Percentiles rank a stretch among this genome's conserved stretches.
These are phyloP conservation scores for Periglandula ipomoeae DNA, from an alignment of 2,329 filamentous ascomycete species.

Conservation along the genomic window DNA sequence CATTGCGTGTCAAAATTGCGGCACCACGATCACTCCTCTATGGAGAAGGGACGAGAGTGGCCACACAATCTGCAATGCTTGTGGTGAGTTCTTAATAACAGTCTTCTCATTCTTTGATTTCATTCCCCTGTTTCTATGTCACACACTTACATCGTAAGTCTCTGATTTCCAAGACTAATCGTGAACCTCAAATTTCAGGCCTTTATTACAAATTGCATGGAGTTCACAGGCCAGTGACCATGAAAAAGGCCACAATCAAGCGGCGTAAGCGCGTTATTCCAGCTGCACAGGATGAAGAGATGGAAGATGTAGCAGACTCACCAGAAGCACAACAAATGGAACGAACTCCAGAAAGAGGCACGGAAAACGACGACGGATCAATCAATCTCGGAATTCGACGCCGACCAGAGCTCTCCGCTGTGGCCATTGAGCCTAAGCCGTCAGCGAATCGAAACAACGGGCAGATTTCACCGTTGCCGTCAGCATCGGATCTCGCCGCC, in stretches of 20 bases:
- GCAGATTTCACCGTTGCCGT: constrained; percentile 34
- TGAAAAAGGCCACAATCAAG: constrained; percentile 98
- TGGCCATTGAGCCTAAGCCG: constrained; percentile 38
- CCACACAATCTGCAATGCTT: constrained; percentile 97
- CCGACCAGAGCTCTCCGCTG: constrained; percentile 31
- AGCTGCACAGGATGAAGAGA: constrained; percentile 47
- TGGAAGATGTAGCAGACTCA: constrained; percentile 39
- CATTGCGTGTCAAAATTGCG: constrained; percentile 94
- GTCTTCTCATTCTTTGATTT: too few relatives aligned
- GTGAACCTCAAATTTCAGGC: constrained; percentile 39
- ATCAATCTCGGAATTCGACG: constrained; percentile 51
- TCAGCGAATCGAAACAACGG: constrained; percentile 31
- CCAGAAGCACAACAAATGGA: constrained; percentile 29
- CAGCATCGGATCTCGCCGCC: constrained; percentile 35
- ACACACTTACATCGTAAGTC: neutral
- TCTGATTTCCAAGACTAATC: neutral
- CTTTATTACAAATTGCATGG: constrained; percentile 96
- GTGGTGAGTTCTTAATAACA: constrained; percentile 53
- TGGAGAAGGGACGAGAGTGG: constrained; percentile 93
- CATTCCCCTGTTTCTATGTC: neutral
- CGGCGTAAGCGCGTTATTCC: constrained; percentile 90
- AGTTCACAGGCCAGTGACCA: constrained; percentile 85
- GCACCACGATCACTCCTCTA: constrained; percentile 89
- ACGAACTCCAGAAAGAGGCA: constrained; percentile 40
- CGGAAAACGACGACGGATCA: constrained; percentile 54